These are phyloP conservation scores for Coemansia sp. DNA, from an alignment of 192 early-diverging fungal genomes.

Conservation along the genomic window DNA sequence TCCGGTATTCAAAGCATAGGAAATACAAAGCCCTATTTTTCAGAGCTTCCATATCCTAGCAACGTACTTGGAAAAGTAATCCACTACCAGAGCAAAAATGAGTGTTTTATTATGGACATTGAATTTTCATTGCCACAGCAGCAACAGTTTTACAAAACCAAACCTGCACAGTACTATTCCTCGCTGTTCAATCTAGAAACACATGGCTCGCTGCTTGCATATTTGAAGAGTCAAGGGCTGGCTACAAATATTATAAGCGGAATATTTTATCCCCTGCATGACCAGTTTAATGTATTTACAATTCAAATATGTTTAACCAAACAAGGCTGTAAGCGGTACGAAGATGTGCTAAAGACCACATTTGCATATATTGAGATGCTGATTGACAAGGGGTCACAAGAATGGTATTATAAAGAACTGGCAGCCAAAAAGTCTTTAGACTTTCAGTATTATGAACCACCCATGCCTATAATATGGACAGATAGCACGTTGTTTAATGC, in stretches of 20 bases:
- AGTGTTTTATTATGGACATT: conserved; percentile 64
- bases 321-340: conserved; percentile 4
- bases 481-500: not conserved
- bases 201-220: conserved; percentile 74
- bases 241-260: conserved; percentile 48
- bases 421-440: conserved; percentile 15
- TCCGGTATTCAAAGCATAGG: conserved; percentile 57
- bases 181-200: conserved; percentile 83
- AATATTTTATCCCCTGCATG: not conserved
- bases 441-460: not conserved
- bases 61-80: conserved; percentile 70
- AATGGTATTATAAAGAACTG: conserved; percentile 32
- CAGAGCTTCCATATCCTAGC: conserved; percentile 62
- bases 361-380: conserved; percentile 44
- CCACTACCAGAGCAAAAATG: conserved; percentile 71
- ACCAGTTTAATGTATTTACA: not conserved
- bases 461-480: not conserved
- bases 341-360: conserved; percentile 16
- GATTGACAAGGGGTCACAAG: conserved; percentile 11
- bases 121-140: conserved; percentile 80
- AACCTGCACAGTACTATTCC: conserved; percentile 68
- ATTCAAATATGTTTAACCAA: not conserved
- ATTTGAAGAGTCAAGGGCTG: conserved; percentile 84
- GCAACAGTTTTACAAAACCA: conserved; percentile 43
- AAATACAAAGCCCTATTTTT: conserved; percentile 60